Conservation (phyloP, 176 grass and related monocot species). For the Carex parvula region DNA sequence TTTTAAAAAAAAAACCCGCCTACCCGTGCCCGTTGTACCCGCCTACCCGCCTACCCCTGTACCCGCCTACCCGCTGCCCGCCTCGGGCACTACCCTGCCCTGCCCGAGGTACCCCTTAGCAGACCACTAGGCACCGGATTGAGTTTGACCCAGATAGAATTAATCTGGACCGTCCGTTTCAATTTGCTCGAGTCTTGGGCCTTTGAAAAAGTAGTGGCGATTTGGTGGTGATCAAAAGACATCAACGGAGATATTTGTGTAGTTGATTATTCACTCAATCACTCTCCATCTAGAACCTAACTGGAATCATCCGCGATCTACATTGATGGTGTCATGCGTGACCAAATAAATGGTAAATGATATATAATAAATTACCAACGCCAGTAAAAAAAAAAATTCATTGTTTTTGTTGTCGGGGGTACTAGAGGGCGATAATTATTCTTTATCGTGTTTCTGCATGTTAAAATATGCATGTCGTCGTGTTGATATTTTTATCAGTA, state of each 20-base stretch:
- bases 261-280: background rate
- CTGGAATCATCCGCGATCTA: background rate
- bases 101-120: no score
- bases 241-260: background rate
- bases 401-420: no score
- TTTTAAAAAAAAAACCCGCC: no score
- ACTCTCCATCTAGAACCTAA: background rate
- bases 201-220: background rate
- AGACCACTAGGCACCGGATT: no score
- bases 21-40: no score
- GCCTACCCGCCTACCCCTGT: no score
- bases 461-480: background rate
- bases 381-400: no score
- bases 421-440: no score
- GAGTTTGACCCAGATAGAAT: no score
- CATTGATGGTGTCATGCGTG: background rate
- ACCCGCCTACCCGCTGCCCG: no score
- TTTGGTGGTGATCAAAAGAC: background rate
- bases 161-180: no score
- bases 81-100: no score
- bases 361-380: background rate
- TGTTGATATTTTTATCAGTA: background rate
- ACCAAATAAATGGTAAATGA: background rate
- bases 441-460: background rate
- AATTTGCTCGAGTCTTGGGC: background rate